Evolutionary conservation across 805 yeast species (phyloP).

Genomic region (Candida golubevii): DNA sequence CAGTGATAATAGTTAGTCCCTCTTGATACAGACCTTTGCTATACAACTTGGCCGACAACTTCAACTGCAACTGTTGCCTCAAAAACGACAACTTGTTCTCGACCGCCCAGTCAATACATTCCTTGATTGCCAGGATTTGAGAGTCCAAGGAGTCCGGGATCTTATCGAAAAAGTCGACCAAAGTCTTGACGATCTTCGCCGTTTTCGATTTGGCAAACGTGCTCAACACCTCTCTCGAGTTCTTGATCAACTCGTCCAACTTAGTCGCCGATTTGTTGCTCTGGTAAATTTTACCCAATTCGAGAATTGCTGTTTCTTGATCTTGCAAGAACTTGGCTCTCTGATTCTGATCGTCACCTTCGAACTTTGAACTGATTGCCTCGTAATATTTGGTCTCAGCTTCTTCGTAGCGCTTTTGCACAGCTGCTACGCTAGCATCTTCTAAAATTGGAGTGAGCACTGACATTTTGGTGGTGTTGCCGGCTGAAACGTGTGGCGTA

Average conservation of each 20-base stretch:
- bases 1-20: conserved; percentile 67
- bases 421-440: conserved; percentile 58
- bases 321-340: conserved; percentile 29
- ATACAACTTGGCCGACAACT: conserved; percentile 72
- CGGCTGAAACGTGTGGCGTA: too few relatives aligned
- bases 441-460: conserved; percentile 28
- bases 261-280: conserved; percentile 43
- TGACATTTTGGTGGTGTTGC: conserved; percentile 3
- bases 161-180: conserved; percentile 72
- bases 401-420: conserved; percentile 41
- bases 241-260: conserved; percentile 57
- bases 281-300: conserved; percentile 70
- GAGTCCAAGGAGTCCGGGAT: conserved; percentile 60
- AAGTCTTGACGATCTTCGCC: conserved; percentile 78
- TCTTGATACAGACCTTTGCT: conserved; percentile 61
- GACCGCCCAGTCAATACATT: conserved; percentile 83
- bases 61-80: conserved; percentile 82
- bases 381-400: conserved; percentile 62
- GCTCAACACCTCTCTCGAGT: conserved; percentile 67
- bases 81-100: conserved; percentile 80
- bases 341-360: conserved; percentile 20
- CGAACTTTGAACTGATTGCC: conserved; percentile 33
- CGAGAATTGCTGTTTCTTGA: conserved; percentile 66
- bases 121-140: conserved; percentile 70
- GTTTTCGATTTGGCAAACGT: conserved; percentile 90